Conservation (phyloP, 2,329 filamentous ascomycete genomes). For the Penicillium sumatraense region DNA sequence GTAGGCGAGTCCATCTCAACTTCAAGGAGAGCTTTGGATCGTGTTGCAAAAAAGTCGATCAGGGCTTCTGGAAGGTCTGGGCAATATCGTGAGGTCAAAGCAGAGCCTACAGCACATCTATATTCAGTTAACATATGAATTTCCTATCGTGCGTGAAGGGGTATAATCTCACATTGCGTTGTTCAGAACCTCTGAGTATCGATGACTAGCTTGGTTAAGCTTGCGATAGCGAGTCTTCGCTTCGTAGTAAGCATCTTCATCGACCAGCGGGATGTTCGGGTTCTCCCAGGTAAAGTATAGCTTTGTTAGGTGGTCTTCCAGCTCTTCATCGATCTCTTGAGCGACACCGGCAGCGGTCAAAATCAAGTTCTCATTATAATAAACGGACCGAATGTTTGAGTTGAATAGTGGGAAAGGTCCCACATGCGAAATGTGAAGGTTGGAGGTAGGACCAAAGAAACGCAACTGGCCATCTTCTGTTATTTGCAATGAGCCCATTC, state of each 20-base stretch:
- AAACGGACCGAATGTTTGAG: slow-evolving; percentile 16
- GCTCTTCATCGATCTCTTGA: slow-evolving; percentile 15
- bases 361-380: slow-evolving; percentile 13
- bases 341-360: background rate
- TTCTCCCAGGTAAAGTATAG: slow-evolving; percentile 29
- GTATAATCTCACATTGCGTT: slow-evolving; percentile 1
- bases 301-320: slow-evolving; percentile 24
- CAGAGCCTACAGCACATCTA: background rate
- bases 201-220: background rate
- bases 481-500: slow-evolving; percentile 24
- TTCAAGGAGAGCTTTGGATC: slow-evolving; percentile 27
- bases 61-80: slow-evolving; percentile 8
- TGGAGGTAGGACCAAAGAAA: slow-evolving; percentile 26
- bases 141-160: background rate
- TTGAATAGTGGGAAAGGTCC: slow-evolving; percentile 20
- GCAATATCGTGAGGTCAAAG: background rate
- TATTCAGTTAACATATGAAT: background rate
- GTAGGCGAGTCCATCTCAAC: slow-evolving; percentile 27
- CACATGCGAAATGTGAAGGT: slow-evolving; percentile 24
- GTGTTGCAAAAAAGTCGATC: slow-evolving; percentile 23
- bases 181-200: background rate
- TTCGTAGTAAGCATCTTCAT: slow-evolving; percentile 17
- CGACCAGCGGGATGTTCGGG: slow-evolving; percentile 24
- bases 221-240: slow-evolving; percentile 16
- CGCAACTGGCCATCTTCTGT: slow-evolving; percentile 25